Percentiles rank a stretch among this genome's conserved stretches.
Evolutionary conservation across 805 yeast species (phyloP).

Genomic region (Candida xiaguanensis): DNA sequence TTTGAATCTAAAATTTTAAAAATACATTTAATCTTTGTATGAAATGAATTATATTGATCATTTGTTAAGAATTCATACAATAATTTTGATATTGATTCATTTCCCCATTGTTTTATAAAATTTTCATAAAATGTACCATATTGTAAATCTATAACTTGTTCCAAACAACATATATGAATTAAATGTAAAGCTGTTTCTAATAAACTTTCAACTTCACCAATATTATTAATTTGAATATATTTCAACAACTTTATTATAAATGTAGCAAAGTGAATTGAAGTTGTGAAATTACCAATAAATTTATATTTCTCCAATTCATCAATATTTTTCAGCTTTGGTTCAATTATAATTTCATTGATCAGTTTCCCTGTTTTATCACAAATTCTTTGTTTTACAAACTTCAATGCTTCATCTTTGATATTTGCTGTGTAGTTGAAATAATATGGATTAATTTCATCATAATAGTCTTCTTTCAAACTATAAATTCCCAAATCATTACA

Average conservation of each 20-base stretch:
- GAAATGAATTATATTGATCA: conserved; percentile 41
- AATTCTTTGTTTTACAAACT: conserved; percentile 49
- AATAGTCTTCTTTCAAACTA: conserved; percentile 32
- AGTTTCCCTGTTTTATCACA: conserved; percentile 37
- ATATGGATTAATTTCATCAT: conserved; percentile 52
- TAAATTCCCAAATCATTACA: conserved; percentile 36
- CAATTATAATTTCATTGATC: conserved; percentile 49
- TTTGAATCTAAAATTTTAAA: conserved; percentile 31
- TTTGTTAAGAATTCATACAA: conserved; percentile 36
- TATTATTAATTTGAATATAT: conserved; percentile 31
- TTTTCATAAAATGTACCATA: conserved; percentile 29
- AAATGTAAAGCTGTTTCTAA: conserved; percentile 61
- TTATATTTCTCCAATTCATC: conserved; percentile 36
- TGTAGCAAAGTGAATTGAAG: conserved; percentile 49
- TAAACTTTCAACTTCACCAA: conserved; percentile 50
- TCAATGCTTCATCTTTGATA: conserved; percentile 79
- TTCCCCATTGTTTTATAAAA: conserved; percentile 29
- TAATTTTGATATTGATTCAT: conserved; percentile 27
- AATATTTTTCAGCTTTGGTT: conserved; percentile 42
- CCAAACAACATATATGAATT: conserved; percentile 53
- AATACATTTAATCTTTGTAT: conserved; percentile 56
- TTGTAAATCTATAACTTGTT: conserved; percentile 25
- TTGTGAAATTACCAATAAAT: conserved; percentile 48
- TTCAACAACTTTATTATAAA: conserved; percentile 50
- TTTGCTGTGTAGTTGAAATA: conserved; percentile 75